These are phyloP conservation scores for Ophioceras dolichostomum DNA, from an alignment of 2,329 filamentous ascomycete genomes.

Conservation along the genomic window DNA sequence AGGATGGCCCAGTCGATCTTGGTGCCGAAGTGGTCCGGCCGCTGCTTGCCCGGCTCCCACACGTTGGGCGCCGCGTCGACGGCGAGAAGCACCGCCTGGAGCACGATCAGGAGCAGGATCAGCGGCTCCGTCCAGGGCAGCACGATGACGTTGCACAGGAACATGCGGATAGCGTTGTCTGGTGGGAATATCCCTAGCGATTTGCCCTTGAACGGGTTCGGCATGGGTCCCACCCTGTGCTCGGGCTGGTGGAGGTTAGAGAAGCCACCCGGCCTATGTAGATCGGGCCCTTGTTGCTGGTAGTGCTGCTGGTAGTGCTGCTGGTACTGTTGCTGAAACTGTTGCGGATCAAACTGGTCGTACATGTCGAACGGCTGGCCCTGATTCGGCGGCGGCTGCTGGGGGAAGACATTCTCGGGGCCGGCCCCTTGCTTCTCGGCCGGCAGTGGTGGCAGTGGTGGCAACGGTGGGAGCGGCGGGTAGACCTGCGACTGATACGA, in stretches of 20 bases:
- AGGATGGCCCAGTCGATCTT: slow-evolving; percentile 73
- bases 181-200: slow-evolving; percentile 76
- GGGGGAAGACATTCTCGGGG: slow-evolving; percentile 17
- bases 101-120: slow-evolving; percentile 74
- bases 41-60: slow-evolving; percentile 45
- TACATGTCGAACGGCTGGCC: too few relatives aligned
- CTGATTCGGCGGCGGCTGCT: too few relatives aligned
- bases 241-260: slow-evolving; percentile 12
- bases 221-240: slow-evolving; percentile 24
- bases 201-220: slow-evolving; percentile 77
- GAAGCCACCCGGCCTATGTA: neutral
- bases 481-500: slow-evolving; percentile 38
- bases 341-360: too few relatives aligned
- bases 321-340: too few relatives aligned
- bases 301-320: too few relatives aligned
- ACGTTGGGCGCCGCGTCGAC: slow-evolving; percentile 70
- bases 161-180: slow-evolving; percentile 59
- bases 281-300: neutral
- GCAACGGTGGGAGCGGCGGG: too few relatives aligned
- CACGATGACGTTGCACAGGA: slow-evolving; percentile 72
- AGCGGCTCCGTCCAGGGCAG: slow-evolving; percentile 78
- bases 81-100: slow-evolving; percentile 80
- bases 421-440: slow-evolving; percentile 30
- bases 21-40: slow-evolving; percentile 54
- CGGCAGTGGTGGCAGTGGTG: too few relatives aligned